Conservation (phyloP, 768 basidiomycete species). For the Guyanaporus albipodus region DNA sequence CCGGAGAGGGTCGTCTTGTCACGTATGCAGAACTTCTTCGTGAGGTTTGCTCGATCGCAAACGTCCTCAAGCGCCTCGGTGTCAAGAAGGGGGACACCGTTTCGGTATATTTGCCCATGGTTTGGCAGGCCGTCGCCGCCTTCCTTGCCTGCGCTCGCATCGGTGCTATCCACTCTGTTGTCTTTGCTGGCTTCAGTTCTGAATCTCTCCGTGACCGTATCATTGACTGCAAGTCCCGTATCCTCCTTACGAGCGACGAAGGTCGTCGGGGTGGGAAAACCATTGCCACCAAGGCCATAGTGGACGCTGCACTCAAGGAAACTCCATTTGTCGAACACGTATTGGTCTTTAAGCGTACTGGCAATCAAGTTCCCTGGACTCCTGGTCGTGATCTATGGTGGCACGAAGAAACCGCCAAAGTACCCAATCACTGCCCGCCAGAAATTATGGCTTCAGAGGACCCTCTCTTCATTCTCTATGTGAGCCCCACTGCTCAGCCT, state of each 20-base stretch:
- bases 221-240: slow-evolving; percentile 80
- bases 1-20: slow-evolving; percentile 71
- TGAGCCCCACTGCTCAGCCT: slow-evolving; percentile 39
- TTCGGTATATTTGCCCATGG: slow-evolving; percentile 90
- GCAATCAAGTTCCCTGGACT: slow-evolving; percentile 75
- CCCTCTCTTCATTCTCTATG: slow-evolving; percentile 97
- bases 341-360: slow-evolving; percentile 85
- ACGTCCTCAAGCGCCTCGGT: slow-evolving; percentile 85
- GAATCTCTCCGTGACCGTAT: slow-evolving; percentile 93
- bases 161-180: slow-evolving; percentile 94
- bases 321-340: slow-evolving; percentile 87
- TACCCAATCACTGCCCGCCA: slow-evolving; percentile 83
- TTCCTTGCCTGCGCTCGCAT: slow-evolving; percentile 98
- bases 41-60: slow-evolving; percentile 86
- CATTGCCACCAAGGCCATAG: slow-evolving; percentile 92
- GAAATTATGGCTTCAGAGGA: slow-evolving; percentile 92
- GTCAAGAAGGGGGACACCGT: slow-evolving; percentile 95
- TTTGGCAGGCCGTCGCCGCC: slow-evolving; percentile 92
- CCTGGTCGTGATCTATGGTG: slow-evolving; percentile 91
- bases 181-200: slow-evolving; percentile 96
- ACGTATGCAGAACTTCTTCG: slow-evolving; percentile 82
- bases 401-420: slow-evolving; percentile 86
- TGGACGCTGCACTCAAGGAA: slow-evolving; percentile 83
- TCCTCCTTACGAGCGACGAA: slow-evolving; percentile 96
- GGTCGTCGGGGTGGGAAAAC: slow-evolving; percentile 91